A percentile compares a stretch with the other conserved stretches of the same genome.
Conservation (phyloP, 192 early-diverging fungal genomes). For the Mortierella alpina region DNA sequence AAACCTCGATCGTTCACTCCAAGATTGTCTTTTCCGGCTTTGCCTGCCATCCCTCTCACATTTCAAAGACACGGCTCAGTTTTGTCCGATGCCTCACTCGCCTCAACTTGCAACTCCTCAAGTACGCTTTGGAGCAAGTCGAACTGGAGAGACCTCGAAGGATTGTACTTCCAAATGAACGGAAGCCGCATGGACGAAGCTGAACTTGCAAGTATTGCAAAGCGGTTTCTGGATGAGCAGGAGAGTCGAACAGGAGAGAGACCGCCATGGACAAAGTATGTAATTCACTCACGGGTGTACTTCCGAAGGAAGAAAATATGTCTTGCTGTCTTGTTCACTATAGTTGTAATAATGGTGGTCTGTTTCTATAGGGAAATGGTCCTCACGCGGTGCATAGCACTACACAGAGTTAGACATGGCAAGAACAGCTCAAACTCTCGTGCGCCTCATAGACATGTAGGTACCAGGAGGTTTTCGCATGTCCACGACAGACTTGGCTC, state of each 20-base stretch:
- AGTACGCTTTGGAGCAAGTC: conserved; percentile 14
- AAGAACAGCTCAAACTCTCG: background rate
- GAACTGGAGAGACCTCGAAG: conserved; percentile 37
- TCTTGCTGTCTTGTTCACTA: background rate
- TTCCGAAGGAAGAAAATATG: background rate
- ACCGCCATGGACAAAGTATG: conserved; percentile 30
- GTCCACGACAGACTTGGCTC: no score
- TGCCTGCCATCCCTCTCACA: background rate
- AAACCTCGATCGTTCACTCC: conserved; percentile 19
- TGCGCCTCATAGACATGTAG: background rate
- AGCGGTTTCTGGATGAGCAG: conserved; percentile 25
- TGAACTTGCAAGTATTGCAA: conserved; percentile 11
- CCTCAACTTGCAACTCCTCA: background rate
- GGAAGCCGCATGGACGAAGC: conserved; percentile 18
- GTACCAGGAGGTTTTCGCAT: background rate
- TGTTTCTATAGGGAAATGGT: conserved; percentile 18
- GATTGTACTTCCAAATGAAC: conserved; percentile 12
- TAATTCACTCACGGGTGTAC: background rate
- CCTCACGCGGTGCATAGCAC: conserved; percentile 24
- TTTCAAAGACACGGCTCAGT: background rate
- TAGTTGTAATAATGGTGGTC: background rate
- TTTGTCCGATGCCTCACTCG: conserved; percentile 3
- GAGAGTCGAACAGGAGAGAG: conserved; percentile 6
- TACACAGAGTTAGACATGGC: conserved; percentile 15
- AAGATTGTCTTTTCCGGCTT: background rate